Conservation (phyloP, 2,329 filamentous ascomycete species). For the Monilinia aucupariae region DNA sequence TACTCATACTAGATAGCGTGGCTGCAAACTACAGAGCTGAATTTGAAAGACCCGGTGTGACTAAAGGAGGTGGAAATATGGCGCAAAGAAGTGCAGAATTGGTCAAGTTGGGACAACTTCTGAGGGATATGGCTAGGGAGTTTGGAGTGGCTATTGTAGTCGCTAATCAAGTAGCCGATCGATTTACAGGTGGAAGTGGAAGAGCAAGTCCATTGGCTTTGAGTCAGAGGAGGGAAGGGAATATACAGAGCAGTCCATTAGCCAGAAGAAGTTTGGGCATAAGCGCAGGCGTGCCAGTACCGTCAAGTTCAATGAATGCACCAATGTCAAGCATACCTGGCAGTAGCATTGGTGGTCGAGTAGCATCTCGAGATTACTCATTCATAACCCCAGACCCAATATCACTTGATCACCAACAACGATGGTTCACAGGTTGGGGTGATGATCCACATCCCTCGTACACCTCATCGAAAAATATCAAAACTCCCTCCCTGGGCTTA, state of each 20-base stretch:
- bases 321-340: conserved; percentile 26
- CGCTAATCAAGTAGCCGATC: conserved; percentile 91
- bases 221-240: not conserved
- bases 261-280: conserved; percentile 2
- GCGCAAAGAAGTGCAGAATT: conserved; percentile 73
- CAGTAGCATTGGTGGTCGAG: not conserved
- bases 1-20: conserved; percentile 85
- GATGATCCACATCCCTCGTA: conserved; percentile 48
- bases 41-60: conserved; percentile 56
- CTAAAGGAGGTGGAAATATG: conserved; percentile 49
- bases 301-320: conserved; percentile 25
- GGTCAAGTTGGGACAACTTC: conserved; percentile 65
- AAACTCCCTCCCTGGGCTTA: conserved; percentile 81
- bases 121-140: conserved; percentile 69
- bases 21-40: conserved; percentile 95
- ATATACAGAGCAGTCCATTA: conserved; percentile 28
- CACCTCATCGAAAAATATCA: conserved; percentile 45
- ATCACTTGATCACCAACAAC: conserved; percentile 80
- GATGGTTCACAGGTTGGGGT: conserved; percentile 95
- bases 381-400: conserved; percentile 49
- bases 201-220: conserved; percentile 18
- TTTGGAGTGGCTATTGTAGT: conserved; percentile 81
- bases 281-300: conserved; percentile 16
- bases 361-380: conserved; percentile 11
- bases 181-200: conserved; percentile 47